Base-by-base conservation (phyloP, 2,329 filamentous ascomycete species). In the Fusarium sp. region DNA sequence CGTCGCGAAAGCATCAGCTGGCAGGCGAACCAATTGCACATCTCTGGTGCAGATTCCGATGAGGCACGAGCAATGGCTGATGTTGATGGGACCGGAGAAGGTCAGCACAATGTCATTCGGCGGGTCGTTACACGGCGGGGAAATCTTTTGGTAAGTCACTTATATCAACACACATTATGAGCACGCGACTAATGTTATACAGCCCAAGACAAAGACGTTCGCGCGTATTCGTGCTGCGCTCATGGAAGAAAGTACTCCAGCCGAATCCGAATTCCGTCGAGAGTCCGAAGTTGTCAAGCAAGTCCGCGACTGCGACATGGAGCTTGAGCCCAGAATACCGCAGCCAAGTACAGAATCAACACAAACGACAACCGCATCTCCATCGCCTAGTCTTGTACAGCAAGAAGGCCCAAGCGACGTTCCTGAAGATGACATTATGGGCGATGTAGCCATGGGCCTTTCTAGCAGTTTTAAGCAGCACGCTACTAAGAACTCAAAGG, bases 171-270 rank as follows among this genome's bases (percentile, higher is more conserved):
- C 3, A n/a, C 19, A 20, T 19, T 41, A 40, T 17, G 19, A 37
- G 39, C 45, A 50, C 22, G 41, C 41, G 22, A 27, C 77, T 82
- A 67, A 82, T 68, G 49, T 41, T 8, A 14, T 35, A 35, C 70
- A 96, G 92, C 96, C 96, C 14, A 99, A 98, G 83, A 96, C 95
- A 1, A 97, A 97, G 80, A 94, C 91, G 1, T 99, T 99, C 78
- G 94, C 94, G 7, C 90, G 96, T 13, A 97, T 99, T 70, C 89
- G 92, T 64, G 96, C 95, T 10, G 94, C 94, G 5, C 85, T 99
- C 1, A 85, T 92, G 58, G 96, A 99, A 80, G 96, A 99, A 80
- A 87, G 88, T 17, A 89, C 94, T 0, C 96, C 96, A 0, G 84
- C 97, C 11, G 96, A 99, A 73, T 91, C 91, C 41, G 96, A 99